Evolutionary conservation across 371 early-diverging fungal species (phyloP).

Genomic region (Chytridium lagenaria): DNA sequence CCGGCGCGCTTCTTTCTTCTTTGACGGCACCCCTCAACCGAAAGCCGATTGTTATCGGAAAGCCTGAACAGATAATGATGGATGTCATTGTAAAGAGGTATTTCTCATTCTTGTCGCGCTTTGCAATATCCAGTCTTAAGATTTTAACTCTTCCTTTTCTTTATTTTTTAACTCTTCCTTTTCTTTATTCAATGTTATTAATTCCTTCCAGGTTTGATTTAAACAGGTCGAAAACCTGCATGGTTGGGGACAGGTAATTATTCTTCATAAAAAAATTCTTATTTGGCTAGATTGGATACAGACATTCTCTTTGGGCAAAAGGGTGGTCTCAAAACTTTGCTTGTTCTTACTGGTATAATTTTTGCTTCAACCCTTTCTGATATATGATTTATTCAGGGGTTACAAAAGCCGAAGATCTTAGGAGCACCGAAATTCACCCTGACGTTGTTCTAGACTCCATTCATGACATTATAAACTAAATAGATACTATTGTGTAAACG

Average conservation of each 20-base stretch:
- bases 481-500: neutral
- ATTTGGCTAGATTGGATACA: constrained; percentile 74
- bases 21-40: constrained; percentile 74
- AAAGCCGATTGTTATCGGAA: constrained; percentile 87
- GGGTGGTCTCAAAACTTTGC: constrained; percentile 85
- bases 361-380: neutral
- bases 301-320: constrained; percentile 93
- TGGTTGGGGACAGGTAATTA: constrained; percentile 90
- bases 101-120: neutral
- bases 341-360: constrained; percentile 85
- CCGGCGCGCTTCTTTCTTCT: constrained; percentile 83
- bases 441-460: neutral
- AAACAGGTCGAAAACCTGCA: constrained; percentile 82
- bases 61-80: constrained; percentile 91
- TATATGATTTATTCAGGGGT: constrained; percentile 29
- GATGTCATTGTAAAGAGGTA: constrained; percentile 79
- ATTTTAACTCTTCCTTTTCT: too few relatives aligned
- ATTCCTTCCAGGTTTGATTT: constrained; percentile 65
- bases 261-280: neutral
- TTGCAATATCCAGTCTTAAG: too few relatives aligned
- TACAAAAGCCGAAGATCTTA: constrained; percentile 29
- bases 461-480: neutral
- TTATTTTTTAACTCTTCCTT: too few relatives aligned
- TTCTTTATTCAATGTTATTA: too few relatives aligned
- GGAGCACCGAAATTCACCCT: constrained; percentile 35